Evolutionary conservation across 495 filamentous ascomycete genomes (phyloP), one percentile per base, ranked within the genome.

Genomic region (Penicillium egyptiacum): DNA sequence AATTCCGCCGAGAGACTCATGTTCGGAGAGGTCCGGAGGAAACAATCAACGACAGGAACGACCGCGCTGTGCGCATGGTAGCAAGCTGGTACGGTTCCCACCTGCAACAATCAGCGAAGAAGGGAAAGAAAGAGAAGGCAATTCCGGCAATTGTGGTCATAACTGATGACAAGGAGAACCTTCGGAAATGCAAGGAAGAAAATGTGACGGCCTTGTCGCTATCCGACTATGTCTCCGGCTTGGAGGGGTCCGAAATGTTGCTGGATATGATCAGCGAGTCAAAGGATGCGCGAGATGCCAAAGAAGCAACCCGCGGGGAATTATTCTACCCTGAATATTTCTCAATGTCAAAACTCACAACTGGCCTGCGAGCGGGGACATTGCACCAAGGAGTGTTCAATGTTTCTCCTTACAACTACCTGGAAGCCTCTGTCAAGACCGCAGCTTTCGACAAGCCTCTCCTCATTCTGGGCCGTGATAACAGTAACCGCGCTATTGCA

Each of bases 331-430:
- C 83, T 2, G 85, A 92, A 63, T 91, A 98, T 64, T 90, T 84
- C 43, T 86, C 86, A 5, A 77, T 92, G 72, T 96, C 95, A n/a
- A 96, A 90, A 74, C 88, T 97, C 81, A 90, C 90, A 80, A 98
- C 94, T 25, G 92, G 91, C 1, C 75, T 96, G 50, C 91, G 91
- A 70, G 85, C 83, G 19, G 91, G 91, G 11, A 86, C 87, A 22
- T 73, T 98, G 42, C 94, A 98, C 70, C 92, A 98, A 71, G 94
- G 94, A 39, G 85, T 88, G 16, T 98, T 95, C 76, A 96, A 93
- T 64, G 90, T 98, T 23, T 98, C 94, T 10, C 90, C 91, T 8
- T 98, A 98, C 78, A 98, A 98, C 70, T 98, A 96, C 65, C 77
- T 98, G 28, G 95, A 98, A 69, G 95, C 90, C 9, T 90, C 90